Percentiles rank a stretch among this genome's conserved stretches.
These are phyloP conservation scores for Vigna hirtella DNA, from an alignment of 306 rosid genomes.

Conservation along the genomic window DNA sequence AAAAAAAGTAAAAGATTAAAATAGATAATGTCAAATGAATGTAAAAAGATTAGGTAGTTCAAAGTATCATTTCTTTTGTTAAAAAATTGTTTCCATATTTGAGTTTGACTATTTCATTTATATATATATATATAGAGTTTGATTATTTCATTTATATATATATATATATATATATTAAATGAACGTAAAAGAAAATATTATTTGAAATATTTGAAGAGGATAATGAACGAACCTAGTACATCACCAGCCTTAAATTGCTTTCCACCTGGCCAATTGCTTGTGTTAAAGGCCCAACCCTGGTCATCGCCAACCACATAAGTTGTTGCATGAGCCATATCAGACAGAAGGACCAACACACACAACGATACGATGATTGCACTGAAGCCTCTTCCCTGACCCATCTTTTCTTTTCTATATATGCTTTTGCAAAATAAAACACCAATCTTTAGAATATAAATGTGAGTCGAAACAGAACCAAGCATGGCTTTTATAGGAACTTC, in stretches of 20 bases:
- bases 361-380: not conserved
- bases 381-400: not conserved
- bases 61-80: no score
- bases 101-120: no score
- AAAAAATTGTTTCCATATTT: no score
- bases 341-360: not conserved
- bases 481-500: not conserved
- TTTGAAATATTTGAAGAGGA: no score
- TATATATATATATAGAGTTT: no score
- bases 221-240: not conserved
- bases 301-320: not conserved
- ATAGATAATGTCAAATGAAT: no score
- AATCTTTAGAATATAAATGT: not conserved
- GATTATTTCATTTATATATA: no score
- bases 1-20: no score
- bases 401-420: not conserved
- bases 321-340: not conserved
- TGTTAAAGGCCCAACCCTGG: not conserved
- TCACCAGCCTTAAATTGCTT: not conserved
- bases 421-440: not conserved
- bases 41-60: no score
- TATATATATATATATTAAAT: no score
- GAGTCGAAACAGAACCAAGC: not conserved
- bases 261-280: not conserved
- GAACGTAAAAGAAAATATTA: no score